Percentiles rank a stretch among this genome's conserved stretches.
phyloP scores from a whole-genome alignment of 192 early-diverging fungal species.

The Entomortierella parvispora region DNA sequence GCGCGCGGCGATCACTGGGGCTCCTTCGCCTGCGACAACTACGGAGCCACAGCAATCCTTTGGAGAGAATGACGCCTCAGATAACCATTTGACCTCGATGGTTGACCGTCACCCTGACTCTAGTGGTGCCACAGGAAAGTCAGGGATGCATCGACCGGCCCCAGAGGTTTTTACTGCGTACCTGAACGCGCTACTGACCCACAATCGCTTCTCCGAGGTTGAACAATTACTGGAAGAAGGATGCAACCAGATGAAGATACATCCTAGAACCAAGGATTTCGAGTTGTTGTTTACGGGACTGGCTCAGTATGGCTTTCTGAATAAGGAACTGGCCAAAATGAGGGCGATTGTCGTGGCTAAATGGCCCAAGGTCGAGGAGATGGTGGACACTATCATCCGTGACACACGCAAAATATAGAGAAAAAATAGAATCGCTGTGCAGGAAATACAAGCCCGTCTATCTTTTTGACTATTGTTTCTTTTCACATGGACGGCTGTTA shows the following conservation, averaged over 20 bases:
- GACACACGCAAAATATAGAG: constrained; percentile 22
- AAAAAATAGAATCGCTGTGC: background rate
- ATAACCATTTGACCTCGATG: too few relatives aligned
- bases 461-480: too few relatives aligned
- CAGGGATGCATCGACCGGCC: background rate
- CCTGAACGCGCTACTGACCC: constrained; percentile 41
- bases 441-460: background rate
- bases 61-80: too few relatives aligned
- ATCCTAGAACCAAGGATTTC: constrained; percentile 26
- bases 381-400: constrained; percentile 14
- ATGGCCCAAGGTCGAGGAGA: constrained; percentile 16
- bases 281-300: constrained; percentile 38
- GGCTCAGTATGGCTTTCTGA: constrained; percentile 42
- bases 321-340: constrained; percentile 22
- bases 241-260: constrained; percentile 10
- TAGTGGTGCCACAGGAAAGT: background rate
- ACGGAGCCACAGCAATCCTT: background rate
- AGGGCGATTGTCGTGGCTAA: constrained; percentile 7
- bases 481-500: too few relatives aligned
- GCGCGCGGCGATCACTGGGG: constrained; percentile 17
- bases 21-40: background rate
- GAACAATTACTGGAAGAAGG: constrained; percentile 6
- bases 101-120: too few relatives aligned
- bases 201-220: constrained; percentile 41
- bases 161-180: constrained; percentile 46